phyloP scores from a whole-genome alignment of 2,329 filamentous ascomycete species.

The Alternaria sp. region DNA sequence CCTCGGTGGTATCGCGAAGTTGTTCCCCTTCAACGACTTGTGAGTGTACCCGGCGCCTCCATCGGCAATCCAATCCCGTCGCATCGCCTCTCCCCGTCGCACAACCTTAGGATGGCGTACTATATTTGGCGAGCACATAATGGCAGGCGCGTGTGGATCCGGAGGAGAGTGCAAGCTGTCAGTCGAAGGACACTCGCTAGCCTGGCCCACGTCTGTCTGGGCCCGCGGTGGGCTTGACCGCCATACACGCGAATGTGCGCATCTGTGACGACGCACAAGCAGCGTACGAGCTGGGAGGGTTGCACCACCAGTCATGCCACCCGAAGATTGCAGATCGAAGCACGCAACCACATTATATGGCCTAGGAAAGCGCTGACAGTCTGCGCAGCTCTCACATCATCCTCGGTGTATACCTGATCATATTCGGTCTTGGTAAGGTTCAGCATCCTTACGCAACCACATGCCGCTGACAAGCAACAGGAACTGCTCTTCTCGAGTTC shows the following conservation, averaged over 20 bases:
- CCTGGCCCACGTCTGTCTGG: not conserved
- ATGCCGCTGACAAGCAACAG: constrained; percentile 49
- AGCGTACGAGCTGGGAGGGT: not conserved
- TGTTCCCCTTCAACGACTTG: constrained; percentile 61
- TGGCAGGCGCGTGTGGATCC: not conserved
- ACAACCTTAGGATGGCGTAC: not conserved
- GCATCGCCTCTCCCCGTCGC: not conserved
- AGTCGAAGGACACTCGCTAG: not conserved
- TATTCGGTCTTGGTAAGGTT: constrained; percentile 83
- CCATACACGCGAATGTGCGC: not conserved
- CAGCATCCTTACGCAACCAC: too few species aligned
- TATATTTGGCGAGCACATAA: too few species aligned
- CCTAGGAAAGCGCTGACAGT: constrained; percentile 25
- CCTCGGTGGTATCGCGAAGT: constrained; percentile 78
- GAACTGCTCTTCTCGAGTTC: constrained; percentile 76
- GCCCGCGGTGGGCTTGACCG: not conserved
- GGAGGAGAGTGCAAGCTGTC: not conserved
- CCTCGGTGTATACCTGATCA: constrained; percentile 83
- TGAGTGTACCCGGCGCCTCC: constrained; percentile 46
- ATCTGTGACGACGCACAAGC: not conserved
- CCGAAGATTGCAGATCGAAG: not conserved
- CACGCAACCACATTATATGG: not conserved
- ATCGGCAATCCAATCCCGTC: not conserved
- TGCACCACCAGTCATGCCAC: not conserved
- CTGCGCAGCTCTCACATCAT: constrained; percentile 70